These are phyloP conservation scores for Lolium multiflorum DNA, from an alignment of 176 grass and related monocot species.

Conservation along the genomic window DNA sequence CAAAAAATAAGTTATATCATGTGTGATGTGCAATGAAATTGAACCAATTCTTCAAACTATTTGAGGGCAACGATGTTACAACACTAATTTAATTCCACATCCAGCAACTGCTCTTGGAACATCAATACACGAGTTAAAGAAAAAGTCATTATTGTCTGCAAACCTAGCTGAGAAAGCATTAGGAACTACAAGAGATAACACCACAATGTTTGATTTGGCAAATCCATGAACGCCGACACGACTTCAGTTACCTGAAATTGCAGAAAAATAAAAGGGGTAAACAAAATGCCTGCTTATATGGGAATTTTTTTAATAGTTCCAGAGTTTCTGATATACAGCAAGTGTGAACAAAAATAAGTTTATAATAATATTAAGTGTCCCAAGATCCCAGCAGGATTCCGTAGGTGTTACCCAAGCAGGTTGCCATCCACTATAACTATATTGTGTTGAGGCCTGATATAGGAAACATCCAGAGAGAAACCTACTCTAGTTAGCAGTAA, in stretches of 20 bases:
- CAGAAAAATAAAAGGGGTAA: not conserved
- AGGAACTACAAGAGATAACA: not conserved
- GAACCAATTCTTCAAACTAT: not conserved
- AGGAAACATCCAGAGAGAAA: not conserved
- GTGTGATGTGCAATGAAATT: not conserved
- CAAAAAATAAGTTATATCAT: not conserved
- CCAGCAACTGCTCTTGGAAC: not conserved
- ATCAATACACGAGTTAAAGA: not conserved
- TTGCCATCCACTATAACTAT: not conserved
- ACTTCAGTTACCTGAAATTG: slow-evolving; percentile 37
- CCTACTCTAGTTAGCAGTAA: not conserved
- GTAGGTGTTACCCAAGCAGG: not conserved
- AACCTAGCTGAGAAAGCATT: slow-evolving; percentile 17
- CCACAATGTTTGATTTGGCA: not conserved
- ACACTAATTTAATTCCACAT: slow-evolving; percentile 13
- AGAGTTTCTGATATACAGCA: not conserved
- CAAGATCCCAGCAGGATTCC: not conserved
- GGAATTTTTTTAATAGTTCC: not conserved
- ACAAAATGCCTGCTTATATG: not conserved
- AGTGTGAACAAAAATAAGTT: not conserved
- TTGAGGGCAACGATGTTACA: not conserved
- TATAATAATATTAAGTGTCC: not conserved
- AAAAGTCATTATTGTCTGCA: not conserved
- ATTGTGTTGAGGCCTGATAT: not conserved
- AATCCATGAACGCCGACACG: slow-evolving; percentile 1